Conservation (phyloP, 1,139 yeast species). For the Candida gigantensis region DNA sequence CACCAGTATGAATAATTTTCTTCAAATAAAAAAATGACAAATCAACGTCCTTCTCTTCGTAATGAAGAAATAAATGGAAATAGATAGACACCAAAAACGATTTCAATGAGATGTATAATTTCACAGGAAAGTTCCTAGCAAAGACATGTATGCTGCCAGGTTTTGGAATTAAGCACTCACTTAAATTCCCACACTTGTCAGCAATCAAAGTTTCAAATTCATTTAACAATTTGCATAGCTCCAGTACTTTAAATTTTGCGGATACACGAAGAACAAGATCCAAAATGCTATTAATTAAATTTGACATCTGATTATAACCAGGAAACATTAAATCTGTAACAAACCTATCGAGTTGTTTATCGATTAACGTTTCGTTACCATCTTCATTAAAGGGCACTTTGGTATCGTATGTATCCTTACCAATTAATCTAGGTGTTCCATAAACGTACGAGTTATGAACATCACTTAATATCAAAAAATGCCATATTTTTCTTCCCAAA, state of each 20-base stretch:
- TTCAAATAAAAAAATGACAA: constrained; percentile 38
- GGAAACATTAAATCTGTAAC: constrained; percentile 19
- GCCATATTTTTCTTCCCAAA: constrained; percentile 56
- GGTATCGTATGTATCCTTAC: constrained; percentile 26
- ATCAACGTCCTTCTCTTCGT: constrained; percentile 30
- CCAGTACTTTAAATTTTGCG: constrained; percentile 23
- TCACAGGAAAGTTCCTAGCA: constrained; percentile 26
- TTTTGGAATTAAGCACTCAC: constrained; percentile 22
- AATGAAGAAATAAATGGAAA: constrained; percentile 42
- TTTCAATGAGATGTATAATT: constrained; percentile 30
- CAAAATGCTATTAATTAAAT: constrained; percentile 17
- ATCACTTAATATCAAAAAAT: constrained; percentile 28
- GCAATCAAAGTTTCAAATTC: constrained; percentile 23
- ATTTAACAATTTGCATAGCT: constrained; percentile 22
- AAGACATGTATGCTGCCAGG: constrained; percentile 18
- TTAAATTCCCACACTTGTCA: constrained; percentile 22
- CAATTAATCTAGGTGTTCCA: constrained; percentile 30
- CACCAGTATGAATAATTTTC: constrained; percentile 32
- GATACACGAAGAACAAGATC: constrained; percentile 22
- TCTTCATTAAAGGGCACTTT: constrained; percentile 26
- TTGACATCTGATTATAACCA: constrained; percentile 8
- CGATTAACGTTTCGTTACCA: constrained; percentile 25
- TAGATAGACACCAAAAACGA: constrained; percentile 36
- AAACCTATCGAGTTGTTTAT: constrained; percentile 23
- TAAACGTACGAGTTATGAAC: constrained; percentile 27